phyloP scores from a whole-genome alignment of 2,329 filamentous ascomycete species.

The Mycogone perniciosa region DNA sequence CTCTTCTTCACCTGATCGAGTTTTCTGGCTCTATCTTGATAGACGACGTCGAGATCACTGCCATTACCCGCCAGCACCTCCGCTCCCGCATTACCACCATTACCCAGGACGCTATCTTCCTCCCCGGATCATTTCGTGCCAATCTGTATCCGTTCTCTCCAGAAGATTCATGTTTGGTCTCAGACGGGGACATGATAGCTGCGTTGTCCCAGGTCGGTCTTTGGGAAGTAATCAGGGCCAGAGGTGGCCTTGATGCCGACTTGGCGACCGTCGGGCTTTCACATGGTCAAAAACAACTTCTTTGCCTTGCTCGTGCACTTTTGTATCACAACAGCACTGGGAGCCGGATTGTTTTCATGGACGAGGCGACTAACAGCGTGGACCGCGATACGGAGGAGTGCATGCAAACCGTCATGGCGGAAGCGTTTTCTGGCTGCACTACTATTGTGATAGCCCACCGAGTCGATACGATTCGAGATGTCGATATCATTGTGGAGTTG shows the following conservation, averaged over 20 bases:
- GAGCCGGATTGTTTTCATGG: too few species aligned
- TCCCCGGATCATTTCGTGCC: conserved; percentile 13
- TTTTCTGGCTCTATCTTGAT: conserved; percentile 21
- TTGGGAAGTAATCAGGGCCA: not conserved
- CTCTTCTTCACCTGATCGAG: conserved; percentile 9
- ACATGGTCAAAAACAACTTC: too few species aligned
- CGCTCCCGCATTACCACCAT: conserved; percentile 25
- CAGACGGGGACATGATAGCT: conserved; percentile 7
- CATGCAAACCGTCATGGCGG: too few species aligned
- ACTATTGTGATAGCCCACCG: too few species aligned
- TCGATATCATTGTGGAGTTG: too few species aligned
- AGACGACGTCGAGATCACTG: conserved; percentile 23
- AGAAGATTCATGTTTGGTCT: not conserved
- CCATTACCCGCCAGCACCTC: conserved; percentile 18
- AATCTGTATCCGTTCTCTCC: conserved; percentile 1
- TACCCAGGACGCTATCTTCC: conserved; percentile 23
- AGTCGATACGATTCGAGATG: too few species aligned
- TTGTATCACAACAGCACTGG: too few species aligned
- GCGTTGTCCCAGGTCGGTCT: conserved; percentile 14
- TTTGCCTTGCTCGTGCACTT: too few species aligned
- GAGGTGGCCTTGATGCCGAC: conserved; percentile 12
- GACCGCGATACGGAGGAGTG: too few species aligned
- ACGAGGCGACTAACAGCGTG: too few species aligned
- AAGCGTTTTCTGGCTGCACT: too few species aligned
- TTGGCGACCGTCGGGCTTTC: not conserved